phyloP scores from a whole-genome alignment of 805 yeast genomes.

The Candida namnaoensis region DNA sequence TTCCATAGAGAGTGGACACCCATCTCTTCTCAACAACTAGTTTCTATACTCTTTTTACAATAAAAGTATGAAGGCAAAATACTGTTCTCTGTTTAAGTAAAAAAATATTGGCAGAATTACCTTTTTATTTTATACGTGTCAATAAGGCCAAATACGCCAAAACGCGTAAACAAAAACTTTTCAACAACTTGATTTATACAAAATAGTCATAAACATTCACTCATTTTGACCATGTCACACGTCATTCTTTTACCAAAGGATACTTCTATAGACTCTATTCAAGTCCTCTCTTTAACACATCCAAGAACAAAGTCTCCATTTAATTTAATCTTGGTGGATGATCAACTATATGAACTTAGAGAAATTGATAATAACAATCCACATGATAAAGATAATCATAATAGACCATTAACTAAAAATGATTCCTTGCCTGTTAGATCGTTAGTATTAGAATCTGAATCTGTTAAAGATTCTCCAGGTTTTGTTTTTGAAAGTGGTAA shows the following conservation, averaged over 20 bases:
- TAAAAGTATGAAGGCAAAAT: too few relatives aligned
- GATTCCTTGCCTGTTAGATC: constrained; percentile 32
- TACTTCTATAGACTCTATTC: neutral
- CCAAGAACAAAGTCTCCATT: constrained; percentile 7
- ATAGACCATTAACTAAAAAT: constrained; percentile 17
- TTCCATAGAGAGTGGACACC: constrained; percentile 97
- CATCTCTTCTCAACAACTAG: constrained; percentile 37
- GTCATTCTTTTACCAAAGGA: neutral
- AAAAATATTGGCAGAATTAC: too few relatives aligned
- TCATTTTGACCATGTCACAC: neutral
- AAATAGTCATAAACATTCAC: too few relatives aligned
- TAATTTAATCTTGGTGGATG: constrained; percentile 7
- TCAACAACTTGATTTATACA: too few relatives aligned
- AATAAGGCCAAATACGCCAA: too few relatives aligned
- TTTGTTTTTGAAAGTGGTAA: constrained; percentile 31
- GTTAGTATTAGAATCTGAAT: constrained; percentile 17
- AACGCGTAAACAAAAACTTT: too few relatives aligned
- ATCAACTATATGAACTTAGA: constrained; percentile 29
- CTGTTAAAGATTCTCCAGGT: constrained; percentile 16
- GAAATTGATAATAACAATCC: constrained; percentile 29
- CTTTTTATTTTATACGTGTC: too few relatives aligned
- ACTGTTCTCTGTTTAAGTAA: too few relatives aligned
- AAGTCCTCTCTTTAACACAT: constrained; percentile 9
- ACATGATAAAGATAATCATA: constrained; percentile 18
- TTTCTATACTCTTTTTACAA: neutral